phyloP scores from a whole-genome alignment of 2,329 filamentous ascomycete genomes.

The Monascus ruber region DNA sequence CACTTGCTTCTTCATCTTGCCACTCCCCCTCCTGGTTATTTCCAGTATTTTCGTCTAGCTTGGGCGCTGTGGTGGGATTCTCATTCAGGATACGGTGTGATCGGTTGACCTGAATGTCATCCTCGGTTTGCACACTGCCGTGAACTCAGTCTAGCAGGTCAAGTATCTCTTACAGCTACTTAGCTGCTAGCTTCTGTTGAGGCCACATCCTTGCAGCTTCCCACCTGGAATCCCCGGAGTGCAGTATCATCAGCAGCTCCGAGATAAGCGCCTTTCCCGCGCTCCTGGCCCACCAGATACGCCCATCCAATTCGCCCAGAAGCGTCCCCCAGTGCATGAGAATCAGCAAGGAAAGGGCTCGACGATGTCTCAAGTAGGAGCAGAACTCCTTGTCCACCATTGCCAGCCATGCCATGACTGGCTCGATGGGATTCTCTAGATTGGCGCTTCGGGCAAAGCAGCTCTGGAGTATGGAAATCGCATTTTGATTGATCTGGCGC shows the following conservation, averaged over 20 bases:
- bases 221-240: constrained; percentile 12
- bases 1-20: no score
- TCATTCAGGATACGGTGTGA: no score
- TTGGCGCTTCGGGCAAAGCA: constrained; percentile 17
- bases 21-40: no score
- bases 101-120: background rate
- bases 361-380: constrained; percentile 15
- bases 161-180: no score
- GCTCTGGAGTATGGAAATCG: constrained; percentile 16
- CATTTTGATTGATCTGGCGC: constrained; percentile 19
- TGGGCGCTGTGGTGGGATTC: no score
- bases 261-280: constrained; percentile 19
- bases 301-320: constrained; percentile 19
- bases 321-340: constrained; percentile 27
- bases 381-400: constrained; percentile 22
- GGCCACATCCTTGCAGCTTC: constrained; percentile 19
- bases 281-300: constrained; percentile 24
- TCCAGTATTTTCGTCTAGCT: no score
- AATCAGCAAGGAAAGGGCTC: constrained; percentile 20
- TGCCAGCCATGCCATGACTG: constrained; percentile 24
- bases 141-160: no score
- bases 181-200: constrained; percentile 12
- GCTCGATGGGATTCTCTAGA: constrained; percentile 13
- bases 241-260: constrained; percentile 14
- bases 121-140: background rate